These are phyloP conservation scores for Lachancea sp. DNA, from an alignment of 805 yeast species.

Conservation along the genomic window DNA sequence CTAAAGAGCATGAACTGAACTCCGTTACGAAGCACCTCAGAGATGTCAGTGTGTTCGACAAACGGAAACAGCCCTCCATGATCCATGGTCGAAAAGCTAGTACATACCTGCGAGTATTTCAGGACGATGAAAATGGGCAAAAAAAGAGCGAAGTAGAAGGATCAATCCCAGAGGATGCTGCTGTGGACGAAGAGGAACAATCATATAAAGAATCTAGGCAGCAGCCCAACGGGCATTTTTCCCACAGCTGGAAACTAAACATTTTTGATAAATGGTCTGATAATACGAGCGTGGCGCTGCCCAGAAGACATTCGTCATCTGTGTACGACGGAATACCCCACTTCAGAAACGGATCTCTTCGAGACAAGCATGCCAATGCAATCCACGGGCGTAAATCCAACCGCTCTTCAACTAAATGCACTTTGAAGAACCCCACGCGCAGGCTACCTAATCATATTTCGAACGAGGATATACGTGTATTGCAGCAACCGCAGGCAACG, in stretches of 20 bases:
- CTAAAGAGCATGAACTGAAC: not conserved
- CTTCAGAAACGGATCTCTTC: not conserved
- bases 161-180: not conserved
- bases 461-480: not conserved
- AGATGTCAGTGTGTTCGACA: conserved; percentile 25
- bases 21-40: conserved; percentile 16
- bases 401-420: not conserved
- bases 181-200: not conserved
- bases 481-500: not conserved
- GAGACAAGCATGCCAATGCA: conserved; percentile 1
- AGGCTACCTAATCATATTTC: not conserved
- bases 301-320: conserved; percentile 9
- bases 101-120: conserved; percentile 30
- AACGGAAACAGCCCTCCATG: conserved; percentile 18
- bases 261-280: not conserved
- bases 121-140: conserved; percentile 22
- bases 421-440: not conserved
- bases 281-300: not conserved
- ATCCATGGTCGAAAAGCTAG: conserved; percentile 34
- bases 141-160: not conserved
- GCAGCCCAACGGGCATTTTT: not conserved
- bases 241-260: not conserved
- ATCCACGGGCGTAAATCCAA: not conserved
- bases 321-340: conserved; percentile 6
- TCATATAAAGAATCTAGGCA: not conserved